Evolutionary conservation across 805 yeast genomes (phyloP), one percentile per base, ranked within the genome.

Genomic region (Dipodascus geniculatus): DNA sequence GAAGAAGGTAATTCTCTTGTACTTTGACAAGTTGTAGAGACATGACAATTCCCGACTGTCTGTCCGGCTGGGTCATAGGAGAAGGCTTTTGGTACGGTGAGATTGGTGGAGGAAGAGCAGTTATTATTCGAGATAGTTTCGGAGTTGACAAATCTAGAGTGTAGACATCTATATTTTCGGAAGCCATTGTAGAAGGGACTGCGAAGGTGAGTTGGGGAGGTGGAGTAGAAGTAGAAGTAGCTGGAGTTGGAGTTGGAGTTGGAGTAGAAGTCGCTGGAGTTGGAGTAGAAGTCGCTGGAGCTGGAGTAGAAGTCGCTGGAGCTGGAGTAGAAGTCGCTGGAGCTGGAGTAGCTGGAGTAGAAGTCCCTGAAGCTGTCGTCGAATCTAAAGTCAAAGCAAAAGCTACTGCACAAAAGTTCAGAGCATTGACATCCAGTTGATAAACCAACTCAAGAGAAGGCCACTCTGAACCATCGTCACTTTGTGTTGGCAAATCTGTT

Each of bases 381-480:
- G n/a, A n/a, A n/a, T n/a, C n/a, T n/a, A n/a, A n/a, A n/a, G n/a
- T n/a, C n/a, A n/a, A n/a, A n/a, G 50, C 53, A 17, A 75, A 65
- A 3, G 74, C 81, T n/a, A 82, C 80, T 53, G 81, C 80, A 59
- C 88, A 77, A 65, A 83, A 87, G 60, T 85, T 87, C 57, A 87
- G 68, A 2, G 87, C 73, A 64, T 87, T 87, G 48, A 85, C 84
- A 3, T 89, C 89, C 58, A 84, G 71, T 17, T 76, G 74, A 56
- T 75, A 73, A 0, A 70, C 64, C 31, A 67, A 57, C 58, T 67
- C 61, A 3, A 73, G 73, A 24, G 53, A 53, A 22, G 60, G 58
- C 60, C 64, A 67, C 9, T 24, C 33, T 3, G 17, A 48, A 42
- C 66, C 63, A 51, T 51, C 52, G 42, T 62, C 55, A 3, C 28